Conservation (phyloP, 306 rosid species). For the Rosa multiflora region DNA sequence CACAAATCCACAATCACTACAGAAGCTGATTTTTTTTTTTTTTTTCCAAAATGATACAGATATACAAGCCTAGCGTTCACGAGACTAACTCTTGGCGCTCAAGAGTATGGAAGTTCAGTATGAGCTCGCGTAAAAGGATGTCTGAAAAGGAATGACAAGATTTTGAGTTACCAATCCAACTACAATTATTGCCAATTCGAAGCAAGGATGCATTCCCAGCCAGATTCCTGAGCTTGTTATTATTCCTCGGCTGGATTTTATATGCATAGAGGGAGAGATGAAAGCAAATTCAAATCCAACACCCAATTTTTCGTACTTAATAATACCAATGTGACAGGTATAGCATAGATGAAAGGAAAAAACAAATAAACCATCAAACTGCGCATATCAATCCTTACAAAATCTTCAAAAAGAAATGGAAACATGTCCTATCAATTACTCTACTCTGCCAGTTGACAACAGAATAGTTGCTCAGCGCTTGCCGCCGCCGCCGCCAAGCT, state of each 20-base stretch:
- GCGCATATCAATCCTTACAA: slow-evolving; percentile 25
- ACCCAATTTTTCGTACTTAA: slow-evolving; percentile 1
- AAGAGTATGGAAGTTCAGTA: not conserved
- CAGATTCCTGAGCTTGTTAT: not conserved
- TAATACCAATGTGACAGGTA: slow-evolving; percentile 20
- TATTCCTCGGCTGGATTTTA: not conserved
- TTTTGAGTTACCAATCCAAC: not conserved
- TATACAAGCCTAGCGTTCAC: not conserved
- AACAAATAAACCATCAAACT: slow-evolving; percentile 15
- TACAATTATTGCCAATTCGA: not conserved
- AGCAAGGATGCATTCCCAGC: not conserved
- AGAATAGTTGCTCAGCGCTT: slow-evolving; percentile 51
- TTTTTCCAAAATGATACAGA: too few relatives aligned
- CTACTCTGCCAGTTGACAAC: slow-evolving; percentile 16
- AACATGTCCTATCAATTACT: slow-evolving; percentile 27
- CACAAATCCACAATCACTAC: too few relatives aligned
- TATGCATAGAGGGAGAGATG: not conserved
- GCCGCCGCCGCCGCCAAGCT: slow-evolving; percentile 88
- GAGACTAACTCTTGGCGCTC: not conserved
- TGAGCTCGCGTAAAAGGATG: not conserved
- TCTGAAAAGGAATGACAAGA: not conserved
- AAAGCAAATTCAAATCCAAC: not conserved
- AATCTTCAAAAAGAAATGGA: slow-evolving; percentile 18
- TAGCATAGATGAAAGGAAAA: slow-evolving; percentile 10
- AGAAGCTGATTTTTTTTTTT: too few relatives aligned